A percentile compares a stretch with the other conserved stretches of the same genome.
phyloP scores from a whole-genome alignment of 441 rosid species.

The Populus hybrid region DNA sequence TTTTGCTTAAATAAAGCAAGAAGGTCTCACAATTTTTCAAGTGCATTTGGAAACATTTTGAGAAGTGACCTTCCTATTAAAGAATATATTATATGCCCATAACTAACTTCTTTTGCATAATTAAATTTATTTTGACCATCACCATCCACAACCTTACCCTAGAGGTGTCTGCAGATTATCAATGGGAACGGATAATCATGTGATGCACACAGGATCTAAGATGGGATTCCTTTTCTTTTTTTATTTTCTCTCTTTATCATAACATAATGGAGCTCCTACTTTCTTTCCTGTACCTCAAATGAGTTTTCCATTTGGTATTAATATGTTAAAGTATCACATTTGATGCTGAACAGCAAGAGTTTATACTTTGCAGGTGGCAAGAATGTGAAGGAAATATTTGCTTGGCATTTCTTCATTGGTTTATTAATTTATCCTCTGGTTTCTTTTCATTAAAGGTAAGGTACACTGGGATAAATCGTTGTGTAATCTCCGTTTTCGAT shows the following conservation, averaged over 20 bases:
- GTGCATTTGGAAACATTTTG: background rate
- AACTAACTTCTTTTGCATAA: background rate
- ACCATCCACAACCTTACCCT: background rate
- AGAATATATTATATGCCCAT: background rate
- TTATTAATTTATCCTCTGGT: constrained; percentile 56
- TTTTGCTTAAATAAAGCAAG: background rate
- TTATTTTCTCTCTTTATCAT: background rate
- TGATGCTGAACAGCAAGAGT: constrained; percentile 14
- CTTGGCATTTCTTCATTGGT: constrained; percentile 53
- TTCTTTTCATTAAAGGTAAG: constrained; percentile 69
- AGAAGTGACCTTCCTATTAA: background rate
- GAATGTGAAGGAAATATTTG: constrained; percentile 46
- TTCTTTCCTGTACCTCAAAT: background rate
- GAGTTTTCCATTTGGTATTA: background rate
- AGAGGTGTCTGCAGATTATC: background rate
- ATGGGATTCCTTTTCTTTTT: background rate
- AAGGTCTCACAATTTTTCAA: background rate
- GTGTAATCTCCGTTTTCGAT: background rate
- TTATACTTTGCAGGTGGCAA: constrained; percentile 61
- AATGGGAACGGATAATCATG: background rate
- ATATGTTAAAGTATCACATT: constrained; percentile 1
- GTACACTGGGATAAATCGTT: background rate
- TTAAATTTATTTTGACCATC: background rate
- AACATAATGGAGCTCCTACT: background rate
- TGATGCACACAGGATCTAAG: background rate